Evolutionary conservation across 305 asterid genomes (phyloP).

Genomic region (Fraxinus angustifolia): DNA sequence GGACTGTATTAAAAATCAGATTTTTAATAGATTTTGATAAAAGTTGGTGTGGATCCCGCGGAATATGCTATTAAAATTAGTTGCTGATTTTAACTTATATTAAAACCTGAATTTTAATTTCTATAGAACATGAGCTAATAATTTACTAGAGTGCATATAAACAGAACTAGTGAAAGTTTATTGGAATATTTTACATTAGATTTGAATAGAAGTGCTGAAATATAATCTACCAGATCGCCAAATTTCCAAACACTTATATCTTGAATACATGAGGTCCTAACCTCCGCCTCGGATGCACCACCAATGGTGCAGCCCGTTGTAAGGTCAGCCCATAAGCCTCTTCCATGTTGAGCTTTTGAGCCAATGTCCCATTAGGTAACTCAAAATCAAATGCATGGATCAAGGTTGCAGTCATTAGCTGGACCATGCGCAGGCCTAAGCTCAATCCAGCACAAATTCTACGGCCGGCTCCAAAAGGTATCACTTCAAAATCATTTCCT

Average conservation of each 20-base stretch:
- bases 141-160: neutral
- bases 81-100: no score
- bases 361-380: constrained; percentile 36
- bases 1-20: no score
- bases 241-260: neutral
- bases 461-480: constrained; percentile 80
- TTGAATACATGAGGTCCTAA: constrained; percentile 36
- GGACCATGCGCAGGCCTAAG: constrained; percentile 65
- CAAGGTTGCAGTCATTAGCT: constrained; percentile 53
- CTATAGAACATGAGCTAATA: no score
- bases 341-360: constrained; percentile 55
- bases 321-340: constrained; percentile 67
- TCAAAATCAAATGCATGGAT: constrained; percentile 63
- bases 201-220: neutral
- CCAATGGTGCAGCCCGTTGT: constrained; percentile 55
- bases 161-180: neutral
- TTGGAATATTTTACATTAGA: neutral
- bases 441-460: constrained; percentile 69
- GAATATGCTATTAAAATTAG: no score
- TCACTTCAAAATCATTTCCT: constrained; percentile 65
- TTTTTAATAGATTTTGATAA: no score
- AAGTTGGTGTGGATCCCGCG: no score
- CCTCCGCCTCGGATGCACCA: constrained; percentile 56
- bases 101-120: no score
- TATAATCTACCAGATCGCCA: neutral